Conservation (phyloP, 202 grass and related monocot genomes). For the Panicum hallii region DNA sequence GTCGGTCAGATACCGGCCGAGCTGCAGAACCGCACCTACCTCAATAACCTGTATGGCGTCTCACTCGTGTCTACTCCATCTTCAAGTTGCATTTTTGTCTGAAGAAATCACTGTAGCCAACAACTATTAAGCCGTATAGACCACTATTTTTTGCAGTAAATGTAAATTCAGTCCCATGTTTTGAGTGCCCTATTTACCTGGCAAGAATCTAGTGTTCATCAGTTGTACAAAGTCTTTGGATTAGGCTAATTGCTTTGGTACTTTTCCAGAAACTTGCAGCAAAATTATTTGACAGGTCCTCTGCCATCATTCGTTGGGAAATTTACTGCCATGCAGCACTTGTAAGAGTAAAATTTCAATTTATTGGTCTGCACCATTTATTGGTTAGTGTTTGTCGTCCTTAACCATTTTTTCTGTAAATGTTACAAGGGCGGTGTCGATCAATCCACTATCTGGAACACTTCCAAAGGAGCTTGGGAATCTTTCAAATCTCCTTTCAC, state of each 20-base stretch:
- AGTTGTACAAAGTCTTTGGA: neutral
- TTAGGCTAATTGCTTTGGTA: neutral
- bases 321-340: conserved; percentile 42
- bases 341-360: conserved; percentile 37
- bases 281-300: conserved; percentile 63
- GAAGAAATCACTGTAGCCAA: neutral
- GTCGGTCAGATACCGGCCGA: conserved; percentile 58
- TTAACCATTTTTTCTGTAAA: neutral
- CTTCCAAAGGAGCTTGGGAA: conserved; percentile 75
- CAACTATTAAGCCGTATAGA: no score
- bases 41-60: conserved; percentile 52
- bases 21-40: conserved; percentile 56
- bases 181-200: no score
- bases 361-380: neutral
- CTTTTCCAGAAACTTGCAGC: conserved; percentile 36
- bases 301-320: conserved; percentile 62
- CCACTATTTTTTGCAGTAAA: no score
- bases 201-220: no score
- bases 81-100: neutral
- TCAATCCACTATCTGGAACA: conserved; percentile 67
- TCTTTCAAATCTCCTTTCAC: conserved; percentile 32
- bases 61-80: neutral
- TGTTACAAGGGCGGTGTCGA: conserved; percentile 35
- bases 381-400: neutral
- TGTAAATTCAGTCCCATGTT: no score